Evolutionary conservation across 495 filamentous ascomycete species (phyloP).

Genomic region (Penicillium dipodomyicola): DNA sequence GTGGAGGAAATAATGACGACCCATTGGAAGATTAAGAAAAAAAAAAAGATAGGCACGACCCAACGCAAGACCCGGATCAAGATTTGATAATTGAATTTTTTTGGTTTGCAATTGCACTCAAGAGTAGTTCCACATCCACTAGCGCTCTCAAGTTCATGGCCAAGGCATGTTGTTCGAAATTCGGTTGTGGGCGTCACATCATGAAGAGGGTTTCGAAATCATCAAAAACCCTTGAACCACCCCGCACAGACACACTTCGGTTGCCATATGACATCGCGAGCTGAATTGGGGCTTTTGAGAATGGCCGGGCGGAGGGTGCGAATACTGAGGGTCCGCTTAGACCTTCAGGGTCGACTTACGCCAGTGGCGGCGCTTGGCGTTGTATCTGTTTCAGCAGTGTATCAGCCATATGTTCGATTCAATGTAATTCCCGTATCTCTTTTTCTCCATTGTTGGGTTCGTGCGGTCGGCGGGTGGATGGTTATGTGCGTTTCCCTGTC

Average conservation of each 20-base stretch:
- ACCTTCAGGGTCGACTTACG: conserved; percentile 99
- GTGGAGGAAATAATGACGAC: not conserved
- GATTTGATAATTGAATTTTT: conserved; percentile 12
- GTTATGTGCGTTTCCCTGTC: not conserved
- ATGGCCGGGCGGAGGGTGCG: conserved; percentile 14
- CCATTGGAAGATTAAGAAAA: conserved; percentile 2
- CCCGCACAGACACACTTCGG: conserved; percentile 20
- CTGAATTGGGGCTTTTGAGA: conserved; percentile 15
- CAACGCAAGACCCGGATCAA: conserved; percentile 4
- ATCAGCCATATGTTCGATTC: conserved; percentile 22
- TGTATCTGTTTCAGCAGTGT: conserved; percentile 67
- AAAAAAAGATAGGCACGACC: conserved; percentile 2
- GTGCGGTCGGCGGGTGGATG: conserved; percentile 5
- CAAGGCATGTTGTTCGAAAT: conserved; percentile 12
- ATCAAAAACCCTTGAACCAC: conserved; percentile 14
- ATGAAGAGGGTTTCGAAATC: conserved; percentile 23
- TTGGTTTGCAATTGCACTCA: conserved; percentile 12
- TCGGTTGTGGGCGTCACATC: conserved; percentile 24
- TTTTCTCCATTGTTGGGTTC: conserved; percentile 1
- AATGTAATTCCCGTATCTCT: not conserved
- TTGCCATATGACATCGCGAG: conserved; percentile 14
- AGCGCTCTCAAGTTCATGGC: conserved; percentile 24
- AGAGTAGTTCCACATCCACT: conserved; percentile 28
- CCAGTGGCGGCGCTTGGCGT: conserved; percentile 99
- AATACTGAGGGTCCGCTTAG: conserved; percentile 51